Percentiles rank a stretch among this genome's conserved stretches.
Conservation (phyloP, 345 rosid genomes). For the Rhizophora apiculata region DNA sequence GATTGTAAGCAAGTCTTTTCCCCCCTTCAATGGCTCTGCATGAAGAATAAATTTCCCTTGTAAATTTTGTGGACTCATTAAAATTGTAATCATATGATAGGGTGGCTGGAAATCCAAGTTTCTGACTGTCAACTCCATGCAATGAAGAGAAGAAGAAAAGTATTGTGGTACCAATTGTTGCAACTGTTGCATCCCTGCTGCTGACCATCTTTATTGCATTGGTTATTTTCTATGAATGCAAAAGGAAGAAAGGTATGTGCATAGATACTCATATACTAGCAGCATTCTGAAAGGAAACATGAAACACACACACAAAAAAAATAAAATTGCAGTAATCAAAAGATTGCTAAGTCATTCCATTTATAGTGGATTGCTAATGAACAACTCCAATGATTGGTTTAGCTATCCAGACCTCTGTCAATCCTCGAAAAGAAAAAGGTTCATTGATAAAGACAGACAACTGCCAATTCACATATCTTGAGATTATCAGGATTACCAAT, state of each 20-base stretch:
- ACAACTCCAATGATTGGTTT: background rate
- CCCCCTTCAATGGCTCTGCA: background rate
- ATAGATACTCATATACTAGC: background rate
- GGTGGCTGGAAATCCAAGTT: slow-evolving; percentile 36
- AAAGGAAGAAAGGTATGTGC: slow-evolving; percentile 21
- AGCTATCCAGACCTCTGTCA: background rate
- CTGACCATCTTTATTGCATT: slow-evolving; percentile 27
- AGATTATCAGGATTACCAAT: slow-evolving; percentile 30
- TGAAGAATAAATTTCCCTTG: background rate
- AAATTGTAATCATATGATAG: slow-evolving; percentile 24
- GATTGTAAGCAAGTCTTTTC: no score
- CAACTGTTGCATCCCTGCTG: slow-evolving; percentile 23
- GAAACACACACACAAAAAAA: no score
- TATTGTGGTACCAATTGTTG: slow-evolving; percentile 32
- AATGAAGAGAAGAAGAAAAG: slow-evolving; percentile 36
- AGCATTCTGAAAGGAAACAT: no score
- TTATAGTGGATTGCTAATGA: background rate
- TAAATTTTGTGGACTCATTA: background rate
- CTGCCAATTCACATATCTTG: slow-evolving; percentile 20
- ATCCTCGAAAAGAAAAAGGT: slow-evolving; percentile 8
- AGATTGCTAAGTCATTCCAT: no score
- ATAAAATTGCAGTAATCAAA: no score
- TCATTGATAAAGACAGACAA: slow-evolving; percentile 9
- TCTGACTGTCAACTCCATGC: slow-evolving; percentile 35
- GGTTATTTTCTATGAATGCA: slow-evolving; percentile 19